These are phyloP conservation scores for Ceratobasidium sp. DNA, from an alignment of 1,284 basidiomycete species.

Conservation along the genomic window DNA sequence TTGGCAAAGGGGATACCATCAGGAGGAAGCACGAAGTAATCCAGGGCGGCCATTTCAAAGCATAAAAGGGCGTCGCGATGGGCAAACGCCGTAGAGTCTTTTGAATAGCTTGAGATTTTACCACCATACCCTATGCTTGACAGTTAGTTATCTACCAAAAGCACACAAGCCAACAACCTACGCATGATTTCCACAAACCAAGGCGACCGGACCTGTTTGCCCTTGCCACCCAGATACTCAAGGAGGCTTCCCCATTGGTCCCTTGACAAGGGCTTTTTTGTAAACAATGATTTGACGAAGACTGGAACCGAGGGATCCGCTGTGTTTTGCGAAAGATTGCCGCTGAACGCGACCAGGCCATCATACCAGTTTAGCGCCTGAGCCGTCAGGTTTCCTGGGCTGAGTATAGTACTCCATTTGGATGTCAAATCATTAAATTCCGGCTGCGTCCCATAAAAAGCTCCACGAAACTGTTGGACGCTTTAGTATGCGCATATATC, in stretches of 20 bases:
- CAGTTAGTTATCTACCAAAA: background rate
- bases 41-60: background rate
- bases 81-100: conserved; percentile 7
- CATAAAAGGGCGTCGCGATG: background rate
- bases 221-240: conserved; percentile 26
- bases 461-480: conserved; percentile 13
- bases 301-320: background rate
- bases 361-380: conserved; percentile 8
- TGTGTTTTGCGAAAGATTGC: background rate
- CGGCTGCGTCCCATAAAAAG: conserved; percentile 8
- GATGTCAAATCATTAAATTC: background rate
- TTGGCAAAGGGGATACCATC: conserved; percentile 32
- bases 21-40: background rate
- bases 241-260: conserved; percentile 31
- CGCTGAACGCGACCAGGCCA: conserved; percentile 19
- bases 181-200: conserved; percentile 36
- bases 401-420: conserved; percentile 15
- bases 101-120: background rate
- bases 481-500: background rate
- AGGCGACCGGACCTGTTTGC: background rate
- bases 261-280: conserved; percentile 2
- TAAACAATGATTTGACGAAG: conserved; percentile 5
- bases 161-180: background rate
- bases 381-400: conserved; percentile 13
- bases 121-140: conserved; percentile 4